Evolutionary conservation across 805 yeast species (phyloP).

Genomic region (Schizosaccharomyces japonicus): DNA sequence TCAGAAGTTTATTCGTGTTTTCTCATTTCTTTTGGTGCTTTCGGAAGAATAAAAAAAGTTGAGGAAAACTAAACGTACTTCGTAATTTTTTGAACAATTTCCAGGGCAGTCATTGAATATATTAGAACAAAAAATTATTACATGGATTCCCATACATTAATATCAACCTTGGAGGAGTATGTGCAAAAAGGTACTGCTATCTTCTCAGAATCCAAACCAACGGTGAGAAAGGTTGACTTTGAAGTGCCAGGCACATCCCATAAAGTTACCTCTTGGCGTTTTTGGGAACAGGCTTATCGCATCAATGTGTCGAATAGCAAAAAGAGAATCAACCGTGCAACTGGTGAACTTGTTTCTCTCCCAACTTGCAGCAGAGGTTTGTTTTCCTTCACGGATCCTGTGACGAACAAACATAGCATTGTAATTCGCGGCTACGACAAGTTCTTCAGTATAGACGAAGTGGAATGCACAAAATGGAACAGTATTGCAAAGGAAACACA

Average conservation of each 20-base stretch:
- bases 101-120: no score
- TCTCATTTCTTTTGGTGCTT: no score
- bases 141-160: no score
- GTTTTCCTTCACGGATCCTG: conserved; percentile 23
- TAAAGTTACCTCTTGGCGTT: not conserved
- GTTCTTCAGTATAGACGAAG: conserved; percentile 66
- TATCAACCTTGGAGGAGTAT: no score
- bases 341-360: conserved; percentile 14
- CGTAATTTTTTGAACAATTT: no score
- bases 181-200: no score
- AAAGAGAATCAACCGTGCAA: not conserved
- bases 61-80: no score
- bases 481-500: conserved; percentile 23
- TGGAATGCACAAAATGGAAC: conserved; percentile 24
- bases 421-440: conserved; percentile 80
- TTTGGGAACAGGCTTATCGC: conserved; percentile 2
- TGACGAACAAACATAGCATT: conserved; percentile 20
- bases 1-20: no score
- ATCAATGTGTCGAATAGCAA: conserved; percentile 1
- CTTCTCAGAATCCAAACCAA: not conserved
- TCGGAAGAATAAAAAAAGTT: no score
- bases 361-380: conserved; percentile 71
- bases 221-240: not conserved
- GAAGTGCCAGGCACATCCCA: not conserved
- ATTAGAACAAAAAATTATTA: no score